These are phyloP conservation scores for Globisporangium megalacanthum DNA, from an alignment of 352 stramenopile species.

Conservation along the genomic window DNA sequence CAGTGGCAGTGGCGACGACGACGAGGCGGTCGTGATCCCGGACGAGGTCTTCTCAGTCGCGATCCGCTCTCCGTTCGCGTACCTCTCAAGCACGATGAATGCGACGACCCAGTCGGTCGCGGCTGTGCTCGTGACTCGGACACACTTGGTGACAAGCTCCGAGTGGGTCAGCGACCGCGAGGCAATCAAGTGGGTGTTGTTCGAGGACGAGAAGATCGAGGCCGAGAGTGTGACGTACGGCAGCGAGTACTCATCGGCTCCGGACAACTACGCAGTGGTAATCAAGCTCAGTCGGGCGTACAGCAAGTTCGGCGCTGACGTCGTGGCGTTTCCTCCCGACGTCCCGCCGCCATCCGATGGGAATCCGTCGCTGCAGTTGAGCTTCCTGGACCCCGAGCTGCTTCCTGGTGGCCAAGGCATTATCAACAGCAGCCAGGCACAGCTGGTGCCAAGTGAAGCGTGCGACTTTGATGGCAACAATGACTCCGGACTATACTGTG, in stretches of 20 bases:
- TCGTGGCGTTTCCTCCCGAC: not conserved
- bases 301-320: no score
- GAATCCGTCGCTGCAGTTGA: not conserved
- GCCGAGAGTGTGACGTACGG: not conserved
- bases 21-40: not conserved
- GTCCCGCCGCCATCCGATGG: not conserved
- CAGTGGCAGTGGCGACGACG: no score
- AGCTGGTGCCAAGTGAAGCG: not conserved
- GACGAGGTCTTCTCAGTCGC: not conserved
- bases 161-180: not conserved
- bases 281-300: no score
- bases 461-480: not conserved
- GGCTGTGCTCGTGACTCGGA: not conserved
- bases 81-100: not conserved
- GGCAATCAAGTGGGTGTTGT: not conserved
- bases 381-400: constrained; percentile 4
- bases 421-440: not conserved
- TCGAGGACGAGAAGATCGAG: not conserved
- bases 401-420: not conserved
- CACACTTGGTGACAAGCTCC: not conserved
- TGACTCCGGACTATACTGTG: not conserved
- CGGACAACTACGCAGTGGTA: not conserved
- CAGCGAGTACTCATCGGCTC: no score
- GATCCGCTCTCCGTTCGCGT: not conserved
- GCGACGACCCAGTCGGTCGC: not conserved